phyloP scores from a whole-genome alignment of 1,139 yeast species.

The Candida sanyaensis region DNA sequence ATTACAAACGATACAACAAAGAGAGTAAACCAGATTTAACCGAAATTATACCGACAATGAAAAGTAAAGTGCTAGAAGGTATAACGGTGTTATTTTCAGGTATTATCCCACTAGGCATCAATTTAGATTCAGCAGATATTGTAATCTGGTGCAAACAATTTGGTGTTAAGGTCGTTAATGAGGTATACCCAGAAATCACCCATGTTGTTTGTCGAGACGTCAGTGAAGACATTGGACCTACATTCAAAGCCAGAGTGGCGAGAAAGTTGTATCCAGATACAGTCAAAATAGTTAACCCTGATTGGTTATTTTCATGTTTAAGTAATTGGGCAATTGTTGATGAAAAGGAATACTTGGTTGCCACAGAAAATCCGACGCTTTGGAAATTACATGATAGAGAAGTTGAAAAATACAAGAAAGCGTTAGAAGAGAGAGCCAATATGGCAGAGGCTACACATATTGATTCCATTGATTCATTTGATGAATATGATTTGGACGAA shows the following conservation, averaged over 20 bases:
- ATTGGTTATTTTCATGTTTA: conserved; percentile 88
- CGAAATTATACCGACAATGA: conserved; percentile 70
- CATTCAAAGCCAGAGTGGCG: conserved; percentile 76
- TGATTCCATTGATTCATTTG: conserved; percentile 33
- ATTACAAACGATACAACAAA: conserved; percentile 52
- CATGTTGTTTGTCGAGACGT: conserved; percentile 84
- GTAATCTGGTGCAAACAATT: conserved; percentile 91
- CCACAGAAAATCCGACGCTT: conserved; percentile 38
- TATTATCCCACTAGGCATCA: conserved; percentile 75
- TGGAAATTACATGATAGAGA: conserved; percentile 47
- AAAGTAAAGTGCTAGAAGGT: conserved; percentile 64
- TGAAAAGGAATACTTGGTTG: conserved; percentile 61
- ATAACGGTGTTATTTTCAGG: conserved; percentile 83
- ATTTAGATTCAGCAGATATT: conserved; percentile 73
- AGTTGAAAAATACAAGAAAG: conserved; percentile 43
- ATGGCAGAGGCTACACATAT: conserved; percentile 21
- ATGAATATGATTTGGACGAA: conserved; percentile 52
- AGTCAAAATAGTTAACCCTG: conserved; percentile 77
- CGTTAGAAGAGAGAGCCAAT: conserved; percentile 23
- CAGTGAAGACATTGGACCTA: conserved; percentile 52
- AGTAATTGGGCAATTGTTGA: conserved; percentile 74
- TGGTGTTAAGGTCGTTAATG: conserved; percentile 84
- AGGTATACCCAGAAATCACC: conserved; percentile 74
- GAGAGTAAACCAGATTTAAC: conserved; percentile 57
- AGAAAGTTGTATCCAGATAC: conserved; percentile 63